These are phyloP conservation scores for Penicillium sp. DNA, from an alignment of 2,329 filamentous ascomycete genomes.

Conservation along the genomic window DNA sequence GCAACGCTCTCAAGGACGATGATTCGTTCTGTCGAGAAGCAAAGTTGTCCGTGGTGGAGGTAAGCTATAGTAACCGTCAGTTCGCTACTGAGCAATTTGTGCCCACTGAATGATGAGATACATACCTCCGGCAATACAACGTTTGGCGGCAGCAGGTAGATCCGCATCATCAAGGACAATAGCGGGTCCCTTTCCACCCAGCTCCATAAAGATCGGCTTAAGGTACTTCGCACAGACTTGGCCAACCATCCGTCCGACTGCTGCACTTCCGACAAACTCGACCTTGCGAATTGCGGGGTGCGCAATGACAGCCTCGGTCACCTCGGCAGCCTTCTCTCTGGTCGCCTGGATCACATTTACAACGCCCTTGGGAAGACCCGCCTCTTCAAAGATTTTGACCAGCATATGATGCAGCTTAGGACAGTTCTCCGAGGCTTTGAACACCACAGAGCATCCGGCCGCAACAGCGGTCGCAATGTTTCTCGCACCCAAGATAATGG, in stretches of 20 bases:
- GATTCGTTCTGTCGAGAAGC: constrained; percentile 8
- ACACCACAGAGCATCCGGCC: neutral
- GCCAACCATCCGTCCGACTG: constrained; percentile 9
- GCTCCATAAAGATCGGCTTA: constrained; percentile 12
- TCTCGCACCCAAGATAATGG: neutral
- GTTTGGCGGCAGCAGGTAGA: constrained; percentile 7
- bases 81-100: too few species aligned
- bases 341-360: constrained; percentile 65
- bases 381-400: constrained; percentile 59
- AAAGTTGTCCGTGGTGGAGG: constrained; percentile 1
- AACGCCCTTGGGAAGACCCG: constrained; percentile 70
- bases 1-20: neutral
- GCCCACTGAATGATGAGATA: neutral
- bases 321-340: constrained; percentile 31
- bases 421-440: constrained; percentile 53
- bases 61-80: neutral
- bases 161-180: constrained; percentile 16
- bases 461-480: neutral
- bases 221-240: constrained; percentile 3
- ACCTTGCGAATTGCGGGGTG: constrained; percentile 8
- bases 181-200: constrained; percentile 13
- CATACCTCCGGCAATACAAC: constrained; percentile 2
- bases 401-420: constrained; percentile 61
- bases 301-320: constrained; percentile 34
- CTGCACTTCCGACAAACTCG: constrained; percentile 13